Evolutionary conservation across 208 protist genomes (phyloP).

Genomic region (Crithidia sp.): DNA sequence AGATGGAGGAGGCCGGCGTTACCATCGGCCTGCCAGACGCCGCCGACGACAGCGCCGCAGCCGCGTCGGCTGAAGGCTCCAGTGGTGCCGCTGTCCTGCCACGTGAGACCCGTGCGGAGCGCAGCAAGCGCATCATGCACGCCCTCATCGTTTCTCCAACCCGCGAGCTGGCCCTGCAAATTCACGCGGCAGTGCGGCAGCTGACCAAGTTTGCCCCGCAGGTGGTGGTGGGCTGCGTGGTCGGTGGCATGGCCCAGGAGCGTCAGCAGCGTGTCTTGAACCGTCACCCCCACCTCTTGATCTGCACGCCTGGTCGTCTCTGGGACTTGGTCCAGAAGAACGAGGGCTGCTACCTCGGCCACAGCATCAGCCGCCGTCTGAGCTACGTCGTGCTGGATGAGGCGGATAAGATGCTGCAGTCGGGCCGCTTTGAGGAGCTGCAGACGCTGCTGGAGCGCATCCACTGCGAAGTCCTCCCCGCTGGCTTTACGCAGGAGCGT

Average conservation of each 20-base stretch:
- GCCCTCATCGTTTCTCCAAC: slow-evolving; percentile 97
- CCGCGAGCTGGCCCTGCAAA: slow-evolving; percentile 98
- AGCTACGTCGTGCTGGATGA: slow-evolving; percentile 98
- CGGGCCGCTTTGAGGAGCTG: slow-evolving; percentile 96
- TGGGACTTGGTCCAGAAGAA: slow-evolving; percentile 90
- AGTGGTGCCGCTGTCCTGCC: slow-evolving; percentile 3
- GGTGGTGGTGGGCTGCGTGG: slow-evolving; percentile 79
- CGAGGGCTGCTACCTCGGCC: slow-evolving; percentile 93
- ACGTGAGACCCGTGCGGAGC: slow-evolving; percentile 3
- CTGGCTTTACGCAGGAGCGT: slow-evolving; percentile 77
- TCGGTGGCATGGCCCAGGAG: slow-evolving; percentile 90
- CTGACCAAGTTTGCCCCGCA: slow-evolving; percentile 63
- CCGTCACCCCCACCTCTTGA: slow-evolving; percentile 89
- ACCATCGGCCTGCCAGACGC: neutral
- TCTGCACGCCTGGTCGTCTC: slow-evolving; percentile 92
- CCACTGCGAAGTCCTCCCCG: slow-evolving; percentile 89
- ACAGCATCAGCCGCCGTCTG: slow-evolving; percentile 94
- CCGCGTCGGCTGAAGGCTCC: neutral
- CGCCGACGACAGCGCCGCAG: neutral
- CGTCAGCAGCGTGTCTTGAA: slow-evolving; percentile 92
- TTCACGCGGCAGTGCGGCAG: slow-evolving; percentile 80
- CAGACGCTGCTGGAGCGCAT: slow-evolving; percentile 97
- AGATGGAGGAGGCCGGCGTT: slow-evolving; percentile 27
- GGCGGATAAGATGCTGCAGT: slow-evolving; percentile 98
- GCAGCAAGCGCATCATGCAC: slow-evolving; percentile 67